Conservation (phyloP, 768 basidiomycete genomes). For the Baorangia bicolor region DNA sequence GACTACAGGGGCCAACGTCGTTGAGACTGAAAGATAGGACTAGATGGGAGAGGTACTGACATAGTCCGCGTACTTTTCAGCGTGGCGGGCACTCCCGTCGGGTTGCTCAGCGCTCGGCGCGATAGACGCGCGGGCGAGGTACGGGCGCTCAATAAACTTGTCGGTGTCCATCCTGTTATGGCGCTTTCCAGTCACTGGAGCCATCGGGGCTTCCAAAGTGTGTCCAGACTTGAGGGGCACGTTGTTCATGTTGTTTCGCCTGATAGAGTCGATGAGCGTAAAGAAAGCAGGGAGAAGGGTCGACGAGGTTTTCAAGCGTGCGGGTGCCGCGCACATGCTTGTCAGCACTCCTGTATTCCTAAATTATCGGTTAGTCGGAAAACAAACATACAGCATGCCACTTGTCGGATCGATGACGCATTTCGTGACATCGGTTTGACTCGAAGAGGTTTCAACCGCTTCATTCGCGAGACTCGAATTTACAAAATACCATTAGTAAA, state of each 20-base stretch:
- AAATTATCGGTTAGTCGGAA: slow-evolving; percentile 7
- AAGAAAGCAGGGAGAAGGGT: slow-evolving; percentile 16
- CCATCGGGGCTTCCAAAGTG: slow-evolving; percentile 14
- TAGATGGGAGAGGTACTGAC: slow-evolving; percentile 14
- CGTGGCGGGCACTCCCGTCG: slow-evolving; percentile 18
- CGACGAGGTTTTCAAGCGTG: slow-evolving; percentile 10
- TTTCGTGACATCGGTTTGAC: neutral
- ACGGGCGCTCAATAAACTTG: slow-evolving; percentile 25
- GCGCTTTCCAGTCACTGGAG: slow-evolving; percentile 24
- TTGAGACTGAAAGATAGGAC: neutral
- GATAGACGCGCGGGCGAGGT: slow-evolving; percentile 28
- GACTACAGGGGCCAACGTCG: slow-evolving; percentile 21
- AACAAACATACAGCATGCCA: slow-evolving; percentile 11
- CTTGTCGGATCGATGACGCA: slow-evolving; percentile 3
- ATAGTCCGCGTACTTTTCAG: slow-evolving; percentile 18
- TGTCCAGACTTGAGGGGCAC: slow-evolving; percentile 18
- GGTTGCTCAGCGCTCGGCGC: slow-evolving; percentile 28
- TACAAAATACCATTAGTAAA: slow-evolving; percentile 17
- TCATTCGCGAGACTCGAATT: slow-evolving; percentile 9
- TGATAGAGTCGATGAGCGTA: slow-evolving; percentile 18
- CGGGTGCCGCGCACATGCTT: slow-evolving; percentile 16
- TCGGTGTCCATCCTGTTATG: slow-evolving; percentile 27
- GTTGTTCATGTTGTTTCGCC: slow-evolving; percentile 20
- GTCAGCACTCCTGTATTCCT: slow-evolving; percentile 9
- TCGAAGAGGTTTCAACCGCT: neutral